A percentile compares a stretch with the other conserved stretches of the same genome.
phyloP scores from a whole-genome alignment of 2,329 filamentous ascomycete species.

The Colletotrichum phormii region DNA sequence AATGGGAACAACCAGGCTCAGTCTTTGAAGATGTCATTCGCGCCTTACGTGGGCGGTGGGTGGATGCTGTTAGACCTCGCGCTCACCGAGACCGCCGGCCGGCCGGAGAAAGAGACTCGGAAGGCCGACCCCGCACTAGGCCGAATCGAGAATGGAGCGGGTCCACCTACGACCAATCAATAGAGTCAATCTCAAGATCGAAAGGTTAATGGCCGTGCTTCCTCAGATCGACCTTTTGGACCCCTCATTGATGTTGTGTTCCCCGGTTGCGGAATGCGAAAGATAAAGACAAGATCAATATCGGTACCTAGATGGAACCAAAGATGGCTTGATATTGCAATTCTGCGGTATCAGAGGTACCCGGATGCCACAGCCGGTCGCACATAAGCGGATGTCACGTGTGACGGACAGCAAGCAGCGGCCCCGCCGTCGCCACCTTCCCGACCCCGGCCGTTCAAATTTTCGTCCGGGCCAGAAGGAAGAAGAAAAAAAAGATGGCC shows the following conservation, averaged over 20 bases:
- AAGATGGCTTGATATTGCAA: no score
- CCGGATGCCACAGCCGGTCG: not conserved
- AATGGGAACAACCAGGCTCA: not conserved
- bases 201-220: not conserved
- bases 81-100: not conserved
- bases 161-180: not conserved
- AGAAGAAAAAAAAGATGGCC: not conserved
- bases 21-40: not conserved
- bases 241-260: not conserved
- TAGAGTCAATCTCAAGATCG: not conserved
- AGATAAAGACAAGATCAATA: not conserved
- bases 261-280: no score
- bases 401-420: not conserved
- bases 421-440: slow-evolving; percentile 22
- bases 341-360: not conserved
- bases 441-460: slow-evolving; percentile 10
- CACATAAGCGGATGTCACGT: slow-evolving; percentile 4
- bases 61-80: not conserved
- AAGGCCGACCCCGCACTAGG: slow-evolving; percentile 15
- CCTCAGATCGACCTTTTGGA: not conserved
- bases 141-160: not conserved
- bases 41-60: not conserved
- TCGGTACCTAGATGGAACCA: not conserved
- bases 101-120: not conserved
- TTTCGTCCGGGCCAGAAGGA: not conserved